These are phyloP conservation scores for Teunomyces funiuensis DNA, from an alignment of 805 yeast species.

Conservation along the genomic window DNA sequence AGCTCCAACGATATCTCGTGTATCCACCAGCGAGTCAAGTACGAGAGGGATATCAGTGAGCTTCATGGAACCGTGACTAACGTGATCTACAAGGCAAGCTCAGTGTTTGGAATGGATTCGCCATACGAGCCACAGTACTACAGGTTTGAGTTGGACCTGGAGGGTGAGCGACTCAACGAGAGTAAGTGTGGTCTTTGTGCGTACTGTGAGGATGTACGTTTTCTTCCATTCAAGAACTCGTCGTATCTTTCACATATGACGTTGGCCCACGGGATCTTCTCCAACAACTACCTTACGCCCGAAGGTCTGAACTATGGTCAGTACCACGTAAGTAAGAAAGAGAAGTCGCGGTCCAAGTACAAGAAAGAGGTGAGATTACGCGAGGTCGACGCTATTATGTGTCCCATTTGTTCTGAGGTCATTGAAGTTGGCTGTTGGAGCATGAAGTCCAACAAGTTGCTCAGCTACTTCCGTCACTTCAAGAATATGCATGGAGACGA, in stretches of 20 bases:
- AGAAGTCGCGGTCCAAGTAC: conserved; percentile 8
- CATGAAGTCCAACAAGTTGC: conserved; percentile 25
- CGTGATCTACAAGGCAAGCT: conserved; percentile 23
- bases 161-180: conserved; percentile 20
- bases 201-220: conserved; percentile 28
- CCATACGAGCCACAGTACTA: conserved; percentile 35
- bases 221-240: conserved; percentile 33
- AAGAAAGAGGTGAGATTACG: conserved; percentile 14
- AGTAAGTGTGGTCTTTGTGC: conserved; percentile 35
- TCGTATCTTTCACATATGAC: conserved; percentile 34
- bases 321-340: conserved; percentile 21
- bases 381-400: conserved; percentile 24
- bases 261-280: conserved; percentile 33
- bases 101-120: conserved; percentile 17
- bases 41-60: conserved; percentile 17
- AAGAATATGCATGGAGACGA: conserved; percentile 16
- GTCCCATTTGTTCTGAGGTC: conserved; percentile 27
- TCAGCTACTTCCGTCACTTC: conserved; percentile 31
- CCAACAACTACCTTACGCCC: conserved; percentile 31
- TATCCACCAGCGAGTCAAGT: conserved; percentile 16
- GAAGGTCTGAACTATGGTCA: conserved; percentile 30
- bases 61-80: conserved; percentile 19
- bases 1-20: background rate
- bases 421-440: conserved; percentile 31
- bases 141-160: conserved; percentile 25